Conservation (phyloP, 306 rosid species). For the Ceratonia siliqua region DNA sequence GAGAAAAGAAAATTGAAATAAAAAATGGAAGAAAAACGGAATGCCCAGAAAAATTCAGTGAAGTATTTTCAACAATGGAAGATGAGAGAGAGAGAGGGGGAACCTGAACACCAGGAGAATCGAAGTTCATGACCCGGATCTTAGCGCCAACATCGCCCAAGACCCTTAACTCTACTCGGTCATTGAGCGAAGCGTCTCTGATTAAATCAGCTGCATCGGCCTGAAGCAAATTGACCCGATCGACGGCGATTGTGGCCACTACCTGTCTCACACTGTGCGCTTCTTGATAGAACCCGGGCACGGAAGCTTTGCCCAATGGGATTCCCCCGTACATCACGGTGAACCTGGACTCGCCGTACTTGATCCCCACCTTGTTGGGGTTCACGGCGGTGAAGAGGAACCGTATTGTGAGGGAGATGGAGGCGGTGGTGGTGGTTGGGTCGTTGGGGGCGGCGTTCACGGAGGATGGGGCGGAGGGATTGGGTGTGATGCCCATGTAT, state of each 20-base stretch:
- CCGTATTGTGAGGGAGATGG: conserved; percentile 71
- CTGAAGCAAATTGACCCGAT: conserved; percentile 74
- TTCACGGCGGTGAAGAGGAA: conserved; percentile 74
- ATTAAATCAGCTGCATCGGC: conserved; percentile 84
- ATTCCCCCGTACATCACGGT: conserved; percentile 96
- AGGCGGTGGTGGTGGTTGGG: conserved; percentile 48
- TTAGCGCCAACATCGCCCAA: conserved; percentile 91
- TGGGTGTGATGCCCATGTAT: conserved; percentile 73
- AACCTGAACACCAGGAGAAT: conserved; percentile 92
- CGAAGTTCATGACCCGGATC: conserved; percentile 87
- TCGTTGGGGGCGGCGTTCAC: conserved; percentile 15
- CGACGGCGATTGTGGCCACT: conserved; percentile 75
- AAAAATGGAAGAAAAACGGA: not conserved
- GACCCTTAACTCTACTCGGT: conserved; percentile 83
- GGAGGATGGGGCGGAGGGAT: conserved; percentile 27
- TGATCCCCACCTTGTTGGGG: conserved; percentile 95
- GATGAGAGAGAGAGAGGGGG: too few relatives aligned
- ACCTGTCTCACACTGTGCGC: conserved; percentile 72
- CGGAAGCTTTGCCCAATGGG: conserved; percentile 79
- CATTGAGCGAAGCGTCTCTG: conserved; percentile 80
- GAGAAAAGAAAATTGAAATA: not conserved
- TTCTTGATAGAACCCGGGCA: conserved; percentile 80
- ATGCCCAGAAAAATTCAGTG: not conserved
- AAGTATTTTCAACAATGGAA: not conserved
- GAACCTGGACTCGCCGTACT: conserved; percentile 86